A percentile compares a stretch with the other conserved stretches of the same genome.
phyloP scores from a whole-genome alignment of 1,284 basidiomycete species.

The Cutaneotrichosporon sp. region DNA sequence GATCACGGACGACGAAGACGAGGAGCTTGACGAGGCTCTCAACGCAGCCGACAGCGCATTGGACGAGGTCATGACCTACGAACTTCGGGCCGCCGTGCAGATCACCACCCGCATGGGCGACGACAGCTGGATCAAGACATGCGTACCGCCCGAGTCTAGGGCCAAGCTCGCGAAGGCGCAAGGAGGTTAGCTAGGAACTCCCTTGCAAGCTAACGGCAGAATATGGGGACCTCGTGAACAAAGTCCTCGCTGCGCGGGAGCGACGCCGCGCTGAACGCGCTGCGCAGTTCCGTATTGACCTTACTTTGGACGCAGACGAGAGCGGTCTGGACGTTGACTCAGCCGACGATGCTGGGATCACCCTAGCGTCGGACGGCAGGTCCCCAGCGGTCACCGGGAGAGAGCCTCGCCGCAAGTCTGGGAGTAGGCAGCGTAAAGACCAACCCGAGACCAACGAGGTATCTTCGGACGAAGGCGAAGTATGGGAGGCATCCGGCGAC shows the following conservation, averaged over 20 bases:
- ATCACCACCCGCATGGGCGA: background rate
- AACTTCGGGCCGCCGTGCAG: background rate
- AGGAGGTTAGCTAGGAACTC: background rate
- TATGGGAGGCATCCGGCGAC: background rate
- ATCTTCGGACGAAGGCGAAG: background rate
- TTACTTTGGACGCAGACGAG: background rate
- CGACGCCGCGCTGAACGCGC: background rate
- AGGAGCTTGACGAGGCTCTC: constrained; percentile 5
- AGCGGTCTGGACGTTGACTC: too few relatives aligned
- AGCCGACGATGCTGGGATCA: too few relatives aligned
- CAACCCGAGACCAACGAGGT: background rate
- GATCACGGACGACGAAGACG: constrained; percentile 9
- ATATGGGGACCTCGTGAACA: background rate
- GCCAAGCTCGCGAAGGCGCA: background rate
- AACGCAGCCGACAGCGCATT: background rate
- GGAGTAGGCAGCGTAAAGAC: background rate
- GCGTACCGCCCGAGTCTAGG: background rate
- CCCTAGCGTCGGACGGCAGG: background rate
- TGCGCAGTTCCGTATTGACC: background rate
- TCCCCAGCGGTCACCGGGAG: background rate
- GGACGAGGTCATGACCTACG: background rate
- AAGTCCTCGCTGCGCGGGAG: background rate
- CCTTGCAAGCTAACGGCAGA: background rate
- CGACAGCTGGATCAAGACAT: background rate
- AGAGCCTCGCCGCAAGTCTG: background rate